Evolutionary conservation across 2,329 filamentous ascomycete genomes (phyloP).

Genomic region (Ophiostoma himal-ulmi): DNA sequence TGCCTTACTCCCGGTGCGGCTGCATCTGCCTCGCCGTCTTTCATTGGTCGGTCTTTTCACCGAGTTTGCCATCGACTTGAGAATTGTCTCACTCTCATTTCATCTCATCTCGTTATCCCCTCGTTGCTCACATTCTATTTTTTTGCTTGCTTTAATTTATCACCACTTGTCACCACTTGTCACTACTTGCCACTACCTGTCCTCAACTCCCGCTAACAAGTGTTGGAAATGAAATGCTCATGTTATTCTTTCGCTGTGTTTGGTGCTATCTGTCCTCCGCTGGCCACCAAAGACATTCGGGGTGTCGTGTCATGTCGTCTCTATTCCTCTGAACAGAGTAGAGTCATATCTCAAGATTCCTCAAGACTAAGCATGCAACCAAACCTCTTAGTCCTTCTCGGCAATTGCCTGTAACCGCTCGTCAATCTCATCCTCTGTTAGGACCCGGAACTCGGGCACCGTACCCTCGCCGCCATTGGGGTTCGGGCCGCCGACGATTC

Average conservation of each 20-base stretch:
- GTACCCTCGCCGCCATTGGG: constrained; percentile 77
- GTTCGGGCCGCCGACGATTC: constrained; percentile 85
- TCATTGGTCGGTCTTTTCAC: background rate
- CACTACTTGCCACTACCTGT: background rate
- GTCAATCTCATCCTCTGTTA: constrained; percentile 97
- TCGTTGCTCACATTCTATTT: background rate
- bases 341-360: too few relatives aligned
- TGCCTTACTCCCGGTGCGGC: background rate
- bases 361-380: background rate
- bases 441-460: constrained; percentile 70
- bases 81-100: background rate
- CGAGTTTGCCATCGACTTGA: constrained; percentile 1
- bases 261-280: constrained; percentile 6
- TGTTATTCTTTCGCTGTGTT: background rate
- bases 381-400: constrained; percentile 76
- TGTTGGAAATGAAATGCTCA: background rate
- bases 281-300: background rate
- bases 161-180: background rate
- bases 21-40: background rate
- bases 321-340: background rate
- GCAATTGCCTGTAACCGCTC: constrained; percentile 96
- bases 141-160: too few relatives aligned
- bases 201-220: background rate
- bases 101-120: background rate
- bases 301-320: background rate